Evolutionary conservation across 2,329 filamentous ascomycete species (phyloP).

Genomic region (Cercospora sojina): DNA sequence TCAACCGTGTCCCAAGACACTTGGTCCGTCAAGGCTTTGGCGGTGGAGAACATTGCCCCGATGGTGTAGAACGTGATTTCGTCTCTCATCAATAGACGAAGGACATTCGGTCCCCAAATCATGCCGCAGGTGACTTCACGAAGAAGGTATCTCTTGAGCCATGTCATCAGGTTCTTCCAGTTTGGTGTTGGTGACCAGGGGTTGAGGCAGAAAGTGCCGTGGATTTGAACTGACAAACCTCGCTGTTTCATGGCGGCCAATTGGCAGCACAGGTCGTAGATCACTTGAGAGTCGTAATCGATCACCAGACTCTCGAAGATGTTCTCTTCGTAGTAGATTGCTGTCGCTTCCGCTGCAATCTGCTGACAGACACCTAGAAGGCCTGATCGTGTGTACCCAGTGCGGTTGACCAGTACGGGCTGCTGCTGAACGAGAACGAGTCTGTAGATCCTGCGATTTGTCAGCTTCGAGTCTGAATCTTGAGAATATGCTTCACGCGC

Average conservation of each 20-base stretch:
- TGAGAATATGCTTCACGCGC: not conserved
- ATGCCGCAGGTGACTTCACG: not conserved
- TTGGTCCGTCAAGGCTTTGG: not conserved
- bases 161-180: not conserved
- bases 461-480: not conserved
- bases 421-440: not conserved
- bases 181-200: not conserved
- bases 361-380: not conserved
- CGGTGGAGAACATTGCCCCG: not conserved
- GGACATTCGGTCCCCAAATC: not conserved
- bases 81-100: not conserved
- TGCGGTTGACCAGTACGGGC: not conserved
- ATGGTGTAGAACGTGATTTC: not conserved
- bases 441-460: not conserved
- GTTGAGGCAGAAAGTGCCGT: not conserved
- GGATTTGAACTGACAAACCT: not conserved
- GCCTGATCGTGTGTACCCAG: not conserved
- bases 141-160: not conserved
- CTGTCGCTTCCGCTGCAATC: not conserved
- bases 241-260: not conserved
- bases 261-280: not conserved
- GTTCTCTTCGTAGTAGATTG: not conserved
- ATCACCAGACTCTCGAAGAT: not conserved
- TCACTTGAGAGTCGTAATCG: not conserved
- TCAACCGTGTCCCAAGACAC: not conserved